phyloP scores from a whole-genome alignment of 495 filamentous ascomycete genomes.

The Cercophora scortea region DNA sequence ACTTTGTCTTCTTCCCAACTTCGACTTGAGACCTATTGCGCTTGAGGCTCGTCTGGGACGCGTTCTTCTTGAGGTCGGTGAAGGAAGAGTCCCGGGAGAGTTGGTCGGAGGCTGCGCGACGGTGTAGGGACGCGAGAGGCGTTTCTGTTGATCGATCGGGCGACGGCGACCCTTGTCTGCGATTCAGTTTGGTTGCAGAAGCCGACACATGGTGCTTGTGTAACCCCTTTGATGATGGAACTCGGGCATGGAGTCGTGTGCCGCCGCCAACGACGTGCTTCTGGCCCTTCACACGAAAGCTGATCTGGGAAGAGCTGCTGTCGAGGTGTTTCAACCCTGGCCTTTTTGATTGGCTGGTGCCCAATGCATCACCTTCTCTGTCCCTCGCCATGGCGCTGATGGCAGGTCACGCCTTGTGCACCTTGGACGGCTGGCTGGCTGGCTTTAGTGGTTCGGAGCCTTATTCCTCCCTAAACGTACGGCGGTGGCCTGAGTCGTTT shows the following conservation, averaged over 20 bases:
- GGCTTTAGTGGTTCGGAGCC: conserved; percentile 2
- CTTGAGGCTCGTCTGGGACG: conserved; percentile 36
- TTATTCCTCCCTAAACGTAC: conserved; percentile 1
- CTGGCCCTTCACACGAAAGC: conserved; percentile 29
- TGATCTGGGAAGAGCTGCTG: conserved; percentile 21
- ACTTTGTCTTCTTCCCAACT: conserved; percentile 40
- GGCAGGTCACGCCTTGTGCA: neutral
- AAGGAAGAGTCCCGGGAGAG: conserved; percentile 25
- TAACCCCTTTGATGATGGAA: conserved; percentile 37
- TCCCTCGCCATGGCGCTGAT: conserved; percentile 19
- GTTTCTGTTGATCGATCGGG: conserved; percentile 22
- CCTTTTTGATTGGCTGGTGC: conserved; percentile 42
- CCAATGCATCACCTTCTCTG: conserved; percentile 22
- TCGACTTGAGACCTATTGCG: conserved; percentile 42
- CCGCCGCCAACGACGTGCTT: conserved; percentile 42
- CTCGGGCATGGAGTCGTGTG: conserved; percentile 31
- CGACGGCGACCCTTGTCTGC: conserved; percentile 26
- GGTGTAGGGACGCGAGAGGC: conserved; percentile 27
- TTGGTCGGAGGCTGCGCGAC: conserved; percentile 35
- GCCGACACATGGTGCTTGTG: conserved; percentile 34
- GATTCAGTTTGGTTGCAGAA: conserved; percentile 32
- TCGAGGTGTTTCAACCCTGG: conserved; percentile 27
- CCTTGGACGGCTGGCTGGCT: neutral
- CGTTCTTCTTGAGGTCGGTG: conserved; percentile 36
- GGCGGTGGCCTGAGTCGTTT: neutral